Evolutionary conservation across 192 early-diverging fungal species (phyloP), one percentile per base, ranked within the genome.

Genomic region (Diversispora epigaea): DNA sequence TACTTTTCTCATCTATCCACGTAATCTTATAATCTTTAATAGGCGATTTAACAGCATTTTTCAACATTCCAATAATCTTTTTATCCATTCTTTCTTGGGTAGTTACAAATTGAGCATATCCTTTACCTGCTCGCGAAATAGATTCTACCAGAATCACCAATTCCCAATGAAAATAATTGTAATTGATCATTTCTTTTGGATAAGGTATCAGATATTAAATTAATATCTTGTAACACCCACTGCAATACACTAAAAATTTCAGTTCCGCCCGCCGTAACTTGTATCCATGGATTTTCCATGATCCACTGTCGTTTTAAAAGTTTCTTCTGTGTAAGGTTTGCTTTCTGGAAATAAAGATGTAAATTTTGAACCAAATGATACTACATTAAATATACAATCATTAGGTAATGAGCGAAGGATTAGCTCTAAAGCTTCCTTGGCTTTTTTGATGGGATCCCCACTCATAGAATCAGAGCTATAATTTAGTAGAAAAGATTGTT

Each of bases 21-120:
- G n/a, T 52, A 10, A 88, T 65, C 66, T 85, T 84, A 56, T 80
- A 87, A 73, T 87, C 79, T 11, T 60, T 66, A 14, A 88, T 62
- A 8, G 82, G 78, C n/a, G n/a, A n/a, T 58, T 77, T 67, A 6
- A 87, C 22, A 1, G 82, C 78, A 65, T 78, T 79, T 56, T 87
- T 87, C 50, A 87, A 71, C 82, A 88, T 83, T 58, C 80, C 79
- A 41, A 88, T 75, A 54, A 87, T 68, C 52, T 87, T 87, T 25
- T 71, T 76, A n/a, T 88, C 84, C 80, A 88, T 79, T 47, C 80
- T 78, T 75, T 87, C 86, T 8, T 72, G 71, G 21, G 77, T 71
- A 11, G 79, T 80, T 0, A 87, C 86, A 50, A 82, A n/a, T n/a
- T n/a, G n/a, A n/a, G n/a, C n/a, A n/a, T n/a, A n/a, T n/a, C n/a